A percentile compares a stretch with the other conserved stretches of the same genome.
Conservation (phyloP, 139 green algal species). For the Gonium pectorale region DNA sequence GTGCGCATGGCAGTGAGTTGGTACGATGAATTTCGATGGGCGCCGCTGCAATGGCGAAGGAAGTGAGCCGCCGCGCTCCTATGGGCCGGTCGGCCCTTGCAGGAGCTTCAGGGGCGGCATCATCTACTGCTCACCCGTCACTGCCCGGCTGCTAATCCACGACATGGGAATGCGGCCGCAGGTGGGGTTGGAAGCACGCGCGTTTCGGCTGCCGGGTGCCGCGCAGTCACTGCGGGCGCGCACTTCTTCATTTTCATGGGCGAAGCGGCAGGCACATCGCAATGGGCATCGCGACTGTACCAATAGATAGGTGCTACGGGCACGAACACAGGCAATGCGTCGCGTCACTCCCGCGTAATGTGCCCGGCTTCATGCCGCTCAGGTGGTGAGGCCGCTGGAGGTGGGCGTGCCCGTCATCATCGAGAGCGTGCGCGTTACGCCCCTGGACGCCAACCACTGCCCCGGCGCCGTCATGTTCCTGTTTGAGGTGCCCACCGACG, state of each 20-base stretch:
- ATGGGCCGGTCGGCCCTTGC: too few species aligned
- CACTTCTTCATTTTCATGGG: too few species aligned
- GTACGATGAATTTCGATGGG: too few species aligned
- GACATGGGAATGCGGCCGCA: conserved; percentile 60
- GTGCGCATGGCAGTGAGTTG: too few species aligned
- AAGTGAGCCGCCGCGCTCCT: too few species aligned
- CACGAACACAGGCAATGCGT: too few species aligned
- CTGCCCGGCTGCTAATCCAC: conserved; percentile 62
- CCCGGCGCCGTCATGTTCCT: conserved; percentile 74
- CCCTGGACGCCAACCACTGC: conserved; percentile 88
- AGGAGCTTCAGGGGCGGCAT: conserved; percentile 57
- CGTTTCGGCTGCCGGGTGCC: background rate
- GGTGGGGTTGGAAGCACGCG: background rate
- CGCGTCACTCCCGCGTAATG: too few species aligned
- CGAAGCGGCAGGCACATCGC: too few species aligned
- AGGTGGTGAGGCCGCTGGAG: conserved; percentile 28
- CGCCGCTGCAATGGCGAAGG: too few species aligned
- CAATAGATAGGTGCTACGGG: too few species aligned
- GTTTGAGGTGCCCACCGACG: conserved; percentile 62
- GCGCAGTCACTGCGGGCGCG: too few species aligned
- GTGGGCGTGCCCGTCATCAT: conserved; percentile 17
- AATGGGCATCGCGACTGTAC: too few species aligned
- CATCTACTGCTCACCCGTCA: conserved; percentile 77
- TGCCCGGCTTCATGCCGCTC: background rate
- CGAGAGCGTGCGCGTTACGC: conserved; percentile 57